A percentile compares a stretch with the other conserved stretches of the same genome.
Conservation (phyloP, 257 asterid genomes). For the Lantana camara region DNA sequence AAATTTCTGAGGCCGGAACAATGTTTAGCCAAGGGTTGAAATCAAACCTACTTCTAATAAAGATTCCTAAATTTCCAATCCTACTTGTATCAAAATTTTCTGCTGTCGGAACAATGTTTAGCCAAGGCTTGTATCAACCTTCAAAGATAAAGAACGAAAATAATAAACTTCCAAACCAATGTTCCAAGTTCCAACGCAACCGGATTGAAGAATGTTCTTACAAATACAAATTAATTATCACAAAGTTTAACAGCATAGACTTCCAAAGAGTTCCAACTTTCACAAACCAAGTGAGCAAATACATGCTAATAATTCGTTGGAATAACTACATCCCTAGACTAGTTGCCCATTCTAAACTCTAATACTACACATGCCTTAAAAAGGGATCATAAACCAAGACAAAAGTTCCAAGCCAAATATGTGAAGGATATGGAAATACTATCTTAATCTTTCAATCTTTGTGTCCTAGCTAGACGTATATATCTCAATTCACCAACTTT, state of each 20-base stretch:
- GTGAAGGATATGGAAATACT: not conserved
- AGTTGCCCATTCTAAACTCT: not conserved
- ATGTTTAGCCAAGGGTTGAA: too few species aligned
- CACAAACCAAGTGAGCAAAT: slow-evolving; percentile 24
- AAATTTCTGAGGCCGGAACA: too few species aligned
- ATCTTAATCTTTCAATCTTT: not conserved
- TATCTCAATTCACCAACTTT: slow-evolving; percentile 5
- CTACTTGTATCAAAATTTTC: too few species aligned
- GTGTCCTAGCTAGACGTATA: slow-evolving; percentile 10
- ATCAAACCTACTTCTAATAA: too few species aligned
- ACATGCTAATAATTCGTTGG: slow-evolving; percentile 6
- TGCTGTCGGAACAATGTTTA: too few species aligned
- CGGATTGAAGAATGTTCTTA: too few species aligned
- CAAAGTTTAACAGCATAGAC: not conserved
- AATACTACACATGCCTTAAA: slow-evolving; percentile 5
- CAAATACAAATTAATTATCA: too few species aligned
- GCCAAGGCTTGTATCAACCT: too few species aligned
- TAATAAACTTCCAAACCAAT: too few species aligned
- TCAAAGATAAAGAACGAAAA: too few species aligned
- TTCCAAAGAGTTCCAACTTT: slow-evolving; percentile 16
- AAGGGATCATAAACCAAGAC: slow-evolving; percentile 16
- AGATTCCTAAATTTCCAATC: too few species aligned
- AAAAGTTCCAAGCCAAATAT: not conserved
- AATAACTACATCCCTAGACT: not conserved
- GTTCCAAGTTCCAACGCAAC: too few species aligned